Evolutionary conservation across 2,329 filamentous ascomycete genomes (phyloP), one percentile per base, ranked within the genome.

Genomic region (Beauveria caledonica): DNA sequence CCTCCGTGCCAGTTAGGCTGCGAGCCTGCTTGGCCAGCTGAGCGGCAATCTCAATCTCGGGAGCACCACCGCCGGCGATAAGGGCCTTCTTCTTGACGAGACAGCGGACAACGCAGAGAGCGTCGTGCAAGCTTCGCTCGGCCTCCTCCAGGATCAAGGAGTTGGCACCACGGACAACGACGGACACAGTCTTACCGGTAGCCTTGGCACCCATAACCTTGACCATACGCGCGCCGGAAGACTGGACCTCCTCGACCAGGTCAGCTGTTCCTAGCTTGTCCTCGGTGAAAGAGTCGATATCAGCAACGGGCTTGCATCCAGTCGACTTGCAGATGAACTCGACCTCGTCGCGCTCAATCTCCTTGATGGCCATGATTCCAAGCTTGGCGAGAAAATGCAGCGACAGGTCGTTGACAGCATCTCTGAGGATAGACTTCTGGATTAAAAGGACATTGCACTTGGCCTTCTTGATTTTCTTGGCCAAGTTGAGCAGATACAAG

Each of bases 401-500:
- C 64, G 91, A 96, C 62, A 99, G 83, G 69, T 99, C 94, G 79
- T 99, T 99, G 74, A 99, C 92, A 40, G 94, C 94, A 70, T 99
- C 94, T 68, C 94, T 87, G 62, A 99, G 86, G 68, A 99, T 99
- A 15, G 93, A 97, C 79, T 99, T 99, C 73, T 99, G 94, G 68
- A 99, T 97, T 67, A 99, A 82, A 49, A 97, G 86, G 48, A 99
- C 94, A 70, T 99, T 99, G 80, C 94, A 99, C 81, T 97, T 99
- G 67, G 94, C 92, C 83, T 97, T 99, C 80, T 97, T 97, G 77
- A 99, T 99, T 84, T 97, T 99, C 85, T 99, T 97, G 72, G 95
- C 92, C 86, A 99, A 90, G 81, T 97, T 97, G 62, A 99, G 84
- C 65, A 99, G 85, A 77, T 99, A 99, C 68, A 94, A 90, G 67